Percentiles rank a stretch among this genome's conserved stretches.
phyloP scores from a whole-genome alignment of 2,329 filamentous ascomycete genomes.

The Aspergillaceae sp. region DNA sequence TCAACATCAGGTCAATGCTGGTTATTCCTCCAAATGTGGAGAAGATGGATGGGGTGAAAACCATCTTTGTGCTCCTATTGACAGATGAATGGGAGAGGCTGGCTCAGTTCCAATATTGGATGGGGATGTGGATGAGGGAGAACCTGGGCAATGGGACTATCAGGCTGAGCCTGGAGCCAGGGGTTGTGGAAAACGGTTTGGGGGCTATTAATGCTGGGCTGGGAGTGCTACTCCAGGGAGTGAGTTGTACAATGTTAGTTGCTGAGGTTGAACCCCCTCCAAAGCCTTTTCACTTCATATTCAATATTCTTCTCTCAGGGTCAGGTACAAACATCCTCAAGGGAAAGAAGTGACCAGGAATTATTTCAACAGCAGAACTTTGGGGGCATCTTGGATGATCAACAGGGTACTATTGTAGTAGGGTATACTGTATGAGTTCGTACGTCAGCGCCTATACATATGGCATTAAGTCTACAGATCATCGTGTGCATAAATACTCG shows the following conservation, averaged over 20 bases:
- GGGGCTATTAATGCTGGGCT: slow-evolving; percentile 32
- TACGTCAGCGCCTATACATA: too few relatives aligned
- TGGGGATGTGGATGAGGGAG: slow-evolving; percentile 31
- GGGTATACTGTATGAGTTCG: too few relatives aligned
- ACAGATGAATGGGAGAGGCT: slow-evolving; percentile 25
- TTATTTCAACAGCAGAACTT: too few relatives aligned
- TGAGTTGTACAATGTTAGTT: slow-evolving; percentile 39
- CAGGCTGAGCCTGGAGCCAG: slow-evolving; percentile 33
- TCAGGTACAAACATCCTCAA: too few relatives aligned
- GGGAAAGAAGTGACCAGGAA: too few relatives aligned
- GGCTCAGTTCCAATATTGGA: slow-evolving; percentile 33
- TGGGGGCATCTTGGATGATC: too few relatives aligned
- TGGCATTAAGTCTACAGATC: too few relatives aligned
- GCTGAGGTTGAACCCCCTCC: slow-evolving; percentile 23
- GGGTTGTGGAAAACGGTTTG: slow-evolving; percentile 31
- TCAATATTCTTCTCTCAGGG: too few relatives aligned
- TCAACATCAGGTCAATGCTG: slow-evolving; percentile 34
- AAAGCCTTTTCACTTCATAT: too few relatives aligned
- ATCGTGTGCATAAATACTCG: too few relatives aligned
- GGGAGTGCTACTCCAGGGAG: slow-evolving; percentile 27
- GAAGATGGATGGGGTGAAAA: slow-evolving; percentile 26
- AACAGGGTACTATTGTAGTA: too few relatives aligned
- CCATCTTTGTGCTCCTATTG: slow-evolving; percentile 33
- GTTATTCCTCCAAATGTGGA: slow-evolving; percentile 23
- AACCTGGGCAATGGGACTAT: slow-evolving; percentile 25